Base-by-base conservation (phyloP, 768 basidiomycete genomes). In the Termitomyces sp. region DNA sequence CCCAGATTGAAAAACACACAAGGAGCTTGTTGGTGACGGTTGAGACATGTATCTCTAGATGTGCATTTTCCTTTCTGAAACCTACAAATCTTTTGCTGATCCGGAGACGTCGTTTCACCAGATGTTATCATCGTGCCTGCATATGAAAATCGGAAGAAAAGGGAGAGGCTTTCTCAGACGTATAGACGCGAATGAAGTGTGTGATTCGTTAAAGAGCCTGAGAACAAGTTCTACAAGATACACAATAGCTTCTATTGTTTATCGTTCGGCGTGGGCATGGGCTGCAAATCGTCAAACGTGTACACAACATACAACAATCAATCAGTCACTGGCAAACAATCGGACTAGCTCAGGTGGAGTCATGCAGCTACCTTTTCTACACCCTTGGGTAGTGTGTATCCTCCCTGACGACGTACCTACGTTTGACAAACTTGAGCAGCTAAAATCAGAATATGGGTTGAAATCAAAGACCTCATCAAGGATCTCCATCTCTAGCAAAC, bases 401-500 rank as follows among this genome's bases (percentile, higher is more conserved):
- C 77, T 11, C 88, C 87, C 63, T 88, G 87, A 54, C 76, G 78
- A 51, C 86, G 80, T 45, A 86, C 82, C 85, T 86, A 55, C 3
- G 41, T 28, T 45, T 9, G 19, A 44, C 24, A 19, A 54, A 24
- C 38, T 28, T 32, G 22, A 54, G 51, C 45, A 47, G 3, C 24
- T n/a, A 14, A 14, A 40, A 46, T 11, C 15, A 11, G 24, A 12
- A 35, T n/a, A 53, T 30, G 15, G 17, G 24, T 10, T n/a, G n/a
- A 15, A 43, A 60, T 30, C 15, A 17, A 72, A 59, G 57, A 91
- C 91, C 78, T 88, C 82, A 64, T 95, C 93, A 63, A 96, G 93
- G 52, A 93, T 82, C 30, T 82, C 75, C 86, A 93, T 93, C 58
- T 87, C 82, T 58, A 93, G 62, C 62, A 88, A 63, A 64, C 87